Percentiles rank a stretch among this genome's conserved stretches.
phyloP scores from a whole-genome alignment of 805 yeast species.

The Kuraishia capsulata region DNA sequence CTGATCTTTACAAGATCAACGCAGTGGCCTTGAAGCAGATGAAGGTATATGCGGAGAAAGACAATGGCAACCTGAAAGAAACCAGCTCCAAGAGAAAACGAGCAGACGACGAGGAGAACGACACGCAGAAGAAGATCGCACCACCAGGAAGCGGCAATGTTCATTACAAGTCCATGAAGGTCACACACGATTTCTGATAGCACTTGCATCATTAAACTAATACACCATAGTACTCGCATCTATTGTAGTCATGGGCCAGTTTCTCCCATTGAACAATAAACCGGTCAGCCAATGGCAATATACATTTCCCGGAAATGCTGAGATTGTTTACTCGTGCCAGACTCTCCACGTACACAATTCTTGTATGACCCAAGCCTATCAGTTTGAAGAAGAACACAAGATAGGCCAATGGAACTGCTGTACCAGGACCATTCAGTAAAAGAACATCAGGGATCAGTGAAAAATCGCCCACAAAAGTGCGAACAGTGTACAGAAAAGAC shows the following conservation, averaged over 20 bases:
- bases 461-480: slow-evolving; percentile 5
- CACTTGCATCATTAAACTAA: slow-evolving; percentile 39
- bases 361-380: slow-evolving; percentile 35
- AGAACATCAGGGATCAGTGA: slow-evolving; percentile 20
- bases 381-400: slow-evolving; percentile 42
- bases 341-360: slow-evolving; percentile 76
- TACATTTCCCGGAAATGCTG: slow-evolving; percentile 67
- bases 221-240: slow-evolving; percentile 73
- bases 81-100: background rate
- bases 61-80: background rate
- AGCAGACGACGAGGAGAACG: background rate
- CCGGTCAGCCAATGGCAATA: slow-evolving; percentile 65
- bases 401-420: slow-evolving; percentile 62
- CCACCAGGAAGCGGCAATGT: background rate
- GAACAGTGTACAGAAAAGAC: slow-evolving; percentile 17
- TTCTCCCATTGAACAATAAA: slow-evolving; percentile 88
- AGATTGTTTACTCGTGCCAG: slow-evolving; percentile 71
- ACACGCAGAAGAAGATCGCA: background rate
- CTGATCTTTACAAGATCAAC: slow-evolving; percentile 1
- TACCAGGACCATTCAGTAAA: slow-evolving; percentile 73
- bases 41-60: slow-evolving; percentile 2
- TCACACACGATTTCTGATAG: background rate
- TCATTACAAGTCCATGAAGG: slow-evolving; percentile 2
- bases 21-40: slow-evolving; percentile 1
- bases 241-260: slow-evolving; percentile 36